Evolutionary conservation across 805 yeast genomes (phyloP), one percentile per base, ranked within the genome.

Genomic region (Myxozyma vanderwaltii): DNA sequence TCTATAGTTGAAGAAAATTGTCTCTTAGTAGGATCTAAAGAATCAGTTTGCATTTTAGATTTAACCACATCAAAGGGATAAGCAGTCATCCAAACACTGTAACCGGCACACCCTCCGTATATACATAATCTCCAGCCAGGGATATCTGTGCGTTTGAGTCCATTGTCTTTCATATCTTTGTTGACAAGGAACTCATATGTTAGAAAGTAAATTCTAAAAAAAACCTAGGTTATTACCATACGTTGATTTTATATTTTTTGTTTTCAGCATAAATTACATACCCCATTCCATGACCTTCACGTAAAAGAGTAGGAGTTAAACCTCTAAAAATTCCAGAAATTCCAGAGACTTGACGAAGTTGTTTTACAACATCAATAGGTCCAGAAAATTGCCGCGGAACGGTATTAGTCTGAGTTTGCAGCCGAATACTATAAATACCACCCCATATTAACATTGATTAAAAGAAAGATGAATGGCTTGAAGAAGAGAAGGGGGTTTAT

Each of bases 1-100:
- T 81, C 81, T n/a, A 80, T 46, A 39, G 88, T 78, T 40, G 81
- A 82, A 54, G 75, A 81, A 73, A 81, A 89, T 40, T 73, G 76
- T 19, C 92, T 92, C 43, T 78, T 77, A 19, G 76, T 70, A 63
- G 86, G 79, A 40, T 79, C 78, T 68, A 84, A 80, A 10, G 84
- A 76, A 69, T 87, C 92, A 1, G 87, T 82, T 74, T 94, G 99
- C 73, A 94, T 77, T 64, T 86, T 86, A 13, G 97, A 89, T 76
- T 94, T 94, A 68, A 95, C 76, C 15, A 94, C 92, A 74, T 94
- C 99, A 35, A 91, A 77, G 7, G 98, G 99, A 72, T 91, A 92
- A 19, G 84, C 80, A 21, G 86, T 79, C 17, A 84, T 72, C 99
- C 99, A 94, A 79, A 92, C 68, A 2, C 90, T 79, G 66, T 91